phyloP scores from a whole-genome alignment of 2,329 filamentous ascomycete genomes.

The Fusarium sp. region DNA sequence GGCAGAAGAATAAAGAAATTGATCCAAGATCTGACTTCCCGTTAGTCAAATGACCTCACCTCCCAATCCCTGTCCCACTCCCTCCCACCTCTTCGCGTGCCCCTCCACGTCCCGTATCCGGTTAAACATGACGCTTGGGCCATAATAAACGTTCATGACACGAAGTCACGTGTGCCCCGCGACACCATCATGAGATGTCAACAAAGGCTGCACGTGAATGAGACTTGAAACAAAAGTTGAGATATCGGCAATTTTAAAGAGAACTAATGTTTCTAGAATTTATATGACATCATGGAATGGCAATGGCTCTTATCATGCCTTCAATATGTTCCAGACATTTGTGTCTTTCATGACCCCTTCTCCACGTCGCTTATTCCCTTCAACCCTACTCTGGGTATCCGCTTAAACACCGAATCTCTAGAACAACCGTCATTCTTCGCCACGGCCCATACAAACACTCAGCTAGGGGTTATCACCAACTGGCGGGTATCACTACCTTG shows the following conservation, averaged over 20 bases:
- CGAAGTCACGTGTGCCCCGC: constrained; percentile 48
- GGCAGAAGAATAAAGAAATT: constrained; percentile 17
- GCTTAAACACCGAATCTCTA: background rate
- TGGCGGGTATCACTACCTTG: constrained; percentile 3
- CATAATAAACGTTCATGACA: constrained; percentile 46
- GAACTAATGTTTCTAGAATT: background rate
- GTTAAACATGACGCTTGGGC: constrained; percentile 34
- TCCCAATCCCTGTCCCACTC: constrained; percentile 22
- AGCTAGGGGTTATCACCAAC: background rate
- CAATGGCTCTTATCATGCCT: background rate
- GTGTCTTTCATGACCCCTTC: background rate
- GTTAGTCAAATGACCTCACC: constrained; percentile 27
- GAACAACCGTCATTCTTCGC: background rate
- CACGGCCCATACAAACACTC: background rate
- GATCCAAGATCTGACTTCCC: background rate
- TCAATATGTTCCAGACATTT: background rate
- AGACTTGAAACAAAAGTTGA: background rate
- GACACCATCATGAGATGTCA: constrained; percentile 10
- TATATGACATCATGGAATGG: background rate
- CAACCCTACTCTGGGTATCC: background rate
- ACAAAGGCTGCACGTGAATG: background rate
- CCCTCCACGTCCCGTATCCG: constrained; percentile 18
- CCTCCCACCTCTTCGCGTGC: constrained; percentile 12
- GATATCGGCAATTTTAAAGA: background rate
- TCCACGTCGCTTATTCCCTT: background rate